Evolutionary conservation across 208 protist species (phyloP).

Genomic region (Herpetomonas tarakana): DNA sequence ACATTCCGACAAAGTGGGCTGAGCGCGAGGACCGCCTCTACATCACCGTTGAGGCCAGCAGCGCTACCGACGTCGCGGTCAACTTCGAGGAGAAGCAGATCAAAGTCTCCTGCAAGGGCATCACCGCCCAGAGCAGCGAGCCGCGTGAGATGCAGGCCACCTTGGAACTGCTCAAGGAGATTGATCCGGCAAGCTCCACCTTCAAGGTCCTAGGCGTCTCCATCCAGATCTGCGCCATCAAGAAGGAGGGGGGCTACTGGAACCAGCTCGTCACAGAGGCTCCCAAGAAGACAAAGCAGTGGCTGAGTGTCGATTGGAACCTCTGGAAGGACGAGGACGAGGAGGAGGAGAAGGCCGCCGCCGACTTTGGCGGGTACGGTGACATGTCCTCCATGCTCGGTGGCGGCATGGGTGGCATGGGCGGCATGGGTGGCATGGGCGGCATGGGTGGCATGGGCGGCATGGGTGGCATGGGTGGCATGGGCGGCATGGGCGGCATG

Average conservation of each 20-base stretch:
- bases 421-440: conserved; percentile 42
- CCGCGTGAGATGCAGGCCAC: conserved; percentile 58
- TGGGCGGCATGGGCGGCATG: conserved; percentile 49
- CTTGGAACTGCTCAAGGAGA: conserved; percentile 77
- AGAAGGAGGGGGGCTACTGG: conserved; percentile 88
- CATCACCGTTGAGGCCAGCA: conserved; percentile 81
- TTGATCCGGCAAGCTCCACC: conserved; percentile 68
- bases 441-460: conserved; percentile 54
- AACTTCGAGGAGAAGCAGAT: conserved; percentile 80
- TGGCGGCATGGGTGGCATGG: conserved; percentile 51
- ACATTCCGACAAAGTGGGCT: conserved; percentile 89
- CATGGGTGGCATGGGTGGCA: conserved; percentile 61
- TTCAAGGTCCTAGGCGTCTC: conserved; percentile 86
- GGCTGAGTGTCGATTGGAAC: conserved; percentile 90
- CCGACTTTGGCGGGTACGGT: conserved; percentile 81
- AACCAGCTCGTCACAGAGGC: conserved; percentile 76
- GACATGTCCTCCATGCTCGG: conserved; percentile 71
- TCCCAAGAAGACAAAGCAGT: conserved; percentile 66
- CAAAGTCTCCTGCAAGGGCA: conserved; percentile 64
- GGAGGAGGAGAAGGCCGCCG: conserved; percentile 58
- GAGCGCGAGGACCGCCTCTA: conserved; percentile 86
- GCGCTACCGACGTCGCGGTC: conserved; percentile 68
- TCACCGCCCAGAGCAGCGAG: conserved; percentile 61
- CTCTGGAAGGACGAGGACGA: conserved; percentile 92
- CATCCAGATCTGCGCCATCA: conserved; percentile 86